Base-by-base conservation (phyloP, 345 rosid species). In the Brassica juncea region DNA sequence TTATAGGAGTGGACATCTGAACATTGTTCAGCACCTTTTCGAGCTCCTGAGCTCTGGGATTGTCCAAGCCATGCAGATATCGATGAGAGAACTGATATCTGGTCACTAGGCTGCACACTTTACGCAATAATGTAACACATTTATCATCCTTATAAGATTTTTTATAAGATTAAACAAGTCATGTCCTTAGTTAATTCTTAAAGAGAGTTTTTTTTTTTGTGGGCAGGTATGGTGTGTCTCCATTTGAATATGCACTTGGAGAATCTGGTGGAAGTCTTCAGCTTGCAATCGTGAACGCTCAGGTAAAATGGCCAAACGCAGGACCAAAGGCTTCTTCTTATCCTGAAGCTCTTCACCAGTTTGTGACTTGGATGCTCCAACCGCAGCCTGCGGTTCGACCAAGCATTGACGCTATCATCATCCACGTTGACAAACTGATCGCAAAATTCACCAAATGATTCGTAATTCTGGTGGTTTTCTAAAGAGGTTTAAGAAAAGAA, bases 1-100 rank as follows among this genome's bases (percentile, higher is more conserved):
- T 5, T 6, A 6, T 78, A 96, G 98, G 99, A 96, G 78, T 93
- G 99, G 99, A 91, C 99, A 82, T 82, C 97, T 63, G 94, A 91
- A 79, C 98, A 96, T 83, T 96, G 98, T 84, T 89, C 97, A 70
- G 99, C 99, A 78, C 98, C 98, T 54, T 87, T 88, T 81, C 91
- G 98, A 85, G 98, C 99, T 76, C 99, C 99, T n/a, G 99, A 93
- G 84, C 87, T 96, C 59, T 96, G 98, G 98, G 98, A 96, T 80
- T 92, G 99, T 84, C 97, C 97, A 32, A 96, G 99, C 74, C 91
- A 96, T 76, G 90, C 86, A 23, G 92, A 92, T 84, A 91, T 96
- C 71, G 99, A 96, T 76, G 99, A 93, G 88, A 90, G 98, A 86
- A 93, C 94, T 27, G 99, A 96, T 81, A 86, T 96, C 28, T 96